Base-by-base conservation (phyloP, 2,329 filamentous ascomycete genomes). In the Gliomastix tumulicola region DNA sequence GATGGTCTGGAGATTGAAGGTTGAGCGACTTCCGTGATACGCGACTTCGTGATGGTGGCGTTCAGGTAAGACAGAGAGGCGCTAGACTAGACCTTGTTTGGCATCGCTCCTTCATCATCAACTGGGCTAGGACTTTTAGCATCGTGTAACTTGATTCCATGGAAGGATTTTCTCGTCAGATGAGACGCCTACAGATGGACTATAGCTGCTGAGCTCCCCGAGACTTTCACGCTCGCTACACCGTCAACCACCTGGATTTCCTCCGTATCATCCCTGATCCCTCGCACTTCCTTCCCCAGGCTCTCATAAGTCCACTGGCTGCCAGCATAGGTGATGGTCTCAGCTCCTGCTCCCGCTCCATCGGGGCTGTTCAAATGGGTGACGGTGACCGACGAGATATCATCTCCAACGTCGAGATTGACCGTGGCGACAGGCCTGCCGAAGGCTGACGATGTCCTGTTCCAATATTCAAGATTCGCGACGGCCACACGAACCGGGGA, bases 301-400 rank as follows among this genome's bases (percentile, higher is more conserved):
- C 54, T 59, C 32, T 49, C 48, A 34, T 53, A 57, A 7, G 56
- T 59, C 59, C 57, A 62, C 41, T 60, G 56, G 36, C 57, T 60
- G 5, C 57, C 59, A 3, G 48, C 59, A 25, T 62, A 62, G 7
- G 59, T 60, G 33, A 62, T 59, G 4, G 44, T 49, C 35, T 49
- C 45, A 3, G 55, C 56, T 2, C 41, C 48, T 2, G 54, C 57
- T 8, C 56, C 54, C 2, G 59, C 58, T 3, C 59, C 59, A 20
- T 47, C 30, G 4, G 57, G 55, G 31, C 56, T 59, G 33, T 43
- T 53, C 18, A 62, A 42, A 28, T 53, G 48, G 27, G 51, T 49
- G 5, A 60, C 51, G 17, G 32, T 50, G 3, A 56, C 49, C 16
- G 37, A 40, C 8, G 27, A 33, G 23, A 44, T 34, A 13, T 34